Evolutionary conservation across 805 yeast genomes (phyloP).

Genomic region (Kodamaea jinghongensis): DNA sequence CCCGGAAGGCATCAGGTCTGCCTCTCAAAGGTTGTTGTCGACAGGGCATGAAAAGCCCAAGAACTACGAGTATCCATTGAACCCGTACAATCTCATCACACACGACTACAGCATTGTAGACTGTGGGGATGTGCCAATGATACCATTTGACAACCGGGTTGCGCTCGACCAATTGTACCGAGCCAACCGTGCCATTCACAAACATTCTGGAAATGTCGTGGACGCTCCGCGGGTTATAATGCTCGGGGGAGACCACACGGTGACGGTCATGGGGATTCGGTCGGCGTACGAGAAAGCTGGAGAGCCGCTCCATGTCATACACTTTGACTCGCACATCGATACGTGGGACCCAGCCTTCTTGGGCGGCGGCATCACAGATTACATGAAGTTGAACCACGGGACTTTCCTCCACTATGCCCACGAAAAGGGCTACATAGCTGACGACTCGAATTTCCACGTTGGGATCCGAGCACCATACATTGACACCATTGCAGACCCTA

Average conservation of each 20-base stretch:
- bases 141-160: conserved; percentile 64
- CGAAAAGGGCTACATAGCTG: conserved; percentile 57
- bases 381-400: conserved; percentile 63
- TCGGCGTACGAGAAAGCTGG: conserved; percentile 51
- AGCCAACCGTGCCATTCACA: conserved; percentile 48
- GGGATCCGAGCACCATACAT: conserved; percentile 66
- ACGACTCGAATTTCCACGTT: conserved; percentile 52
- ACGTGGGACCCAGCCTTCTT: conserved; percentile 64
- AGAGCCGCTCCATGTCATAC: conserved; percentile 47
- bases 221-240: conserved; percentile 44
- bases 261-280: conserved; percentile 49
- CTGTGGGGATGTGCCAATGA: conserved; percentile 67
- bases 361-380: conserved; percentile 61
- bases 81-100: conserved; percentile 49
- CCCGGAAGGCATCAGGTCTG: conserved; percentile 50
- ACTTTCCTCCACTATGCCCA: conserved; percentile 69
- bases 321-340: conserved; percentile 68
- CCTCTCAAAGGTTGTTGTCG: conserved; percentile 42
- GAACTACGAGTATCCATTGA: conserved; percentile 24
- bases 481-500: conserved; percentile 31
- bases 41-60: conserved; percentile 19
- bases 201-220: conserved; percentile 22
- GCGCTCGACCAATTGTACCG: conserved; percentile 64
- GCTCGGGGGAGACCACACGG: conserved; percentile 62
- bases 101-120: conserved; percentile 44